A percentile compares a stretch with the other conserved stretches of the same genome.
phyloP scores from a whole-genome alignment of 2,329 filamentous ascomycete genomes.

The Diaporthe amygdali region DNA sequence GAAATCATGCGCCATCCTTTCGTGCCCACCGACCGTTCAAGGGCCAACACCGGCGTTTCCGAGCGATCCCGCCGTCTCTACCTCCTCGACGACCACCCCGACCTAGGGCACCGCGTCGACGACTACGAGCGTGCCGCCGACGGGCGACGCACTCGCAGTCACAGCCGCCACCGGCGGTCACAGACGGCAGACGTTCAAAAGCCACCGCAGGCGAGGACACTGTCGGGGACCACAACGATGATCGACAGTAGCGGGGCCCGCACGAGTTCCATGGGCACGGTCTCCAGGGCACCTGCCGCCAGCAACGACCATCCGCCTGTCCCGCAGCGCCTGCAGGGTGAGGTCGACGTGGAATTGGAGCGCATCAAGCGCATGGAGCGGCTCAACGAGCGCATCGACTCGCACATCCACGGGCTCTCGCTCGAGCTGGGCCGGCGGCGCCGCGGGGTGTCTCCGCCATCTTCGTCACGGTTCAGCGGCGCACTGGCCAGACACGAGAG shows the following conservation, averaged over 20 bases:
- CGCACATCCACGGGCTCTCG: neutral
- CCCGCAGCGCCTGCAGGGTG: constrained; percentile 7
- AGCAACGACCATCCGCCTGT: neutral
- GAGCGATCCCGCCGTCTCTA: constrained; percentile 12
- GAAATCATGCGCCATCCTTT: neutral
- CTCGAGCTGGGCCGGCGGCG: neutral
- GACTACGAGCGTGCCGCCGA: neutral
- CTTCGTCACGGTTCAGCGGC: neutral
- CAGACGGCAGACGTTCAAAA: neutral
- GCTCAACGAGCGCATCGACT: constrained; percentile 2
- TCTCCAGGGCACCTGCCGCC: neutral
- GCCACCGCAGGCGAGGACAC: neutral
- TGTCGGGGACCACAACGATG: constrained; percentile 4
- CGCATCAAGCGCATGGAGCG: constrained; percentile 14
- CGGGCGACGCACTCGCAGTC: neutral
- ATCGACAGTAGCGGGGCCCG: constrained; percentile 1
- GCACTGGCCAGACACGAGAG: neutral
- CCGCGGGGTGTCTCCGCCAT: neutral
- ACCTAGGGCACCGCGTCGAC: neutral
- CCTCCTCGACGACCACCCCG: constrained; percentile 10
- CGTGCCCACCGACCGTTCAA: neutral
- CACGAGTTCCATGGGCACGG: neutral
- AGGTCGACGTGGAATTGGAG: neutral
- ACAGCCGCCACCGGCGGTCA: neutral
- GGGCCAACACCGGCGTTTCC: constrained; percentile 1